Conservation (phyloP, 768 basidiomycete genomes). For the Collybiopsis confluens region DNA sequence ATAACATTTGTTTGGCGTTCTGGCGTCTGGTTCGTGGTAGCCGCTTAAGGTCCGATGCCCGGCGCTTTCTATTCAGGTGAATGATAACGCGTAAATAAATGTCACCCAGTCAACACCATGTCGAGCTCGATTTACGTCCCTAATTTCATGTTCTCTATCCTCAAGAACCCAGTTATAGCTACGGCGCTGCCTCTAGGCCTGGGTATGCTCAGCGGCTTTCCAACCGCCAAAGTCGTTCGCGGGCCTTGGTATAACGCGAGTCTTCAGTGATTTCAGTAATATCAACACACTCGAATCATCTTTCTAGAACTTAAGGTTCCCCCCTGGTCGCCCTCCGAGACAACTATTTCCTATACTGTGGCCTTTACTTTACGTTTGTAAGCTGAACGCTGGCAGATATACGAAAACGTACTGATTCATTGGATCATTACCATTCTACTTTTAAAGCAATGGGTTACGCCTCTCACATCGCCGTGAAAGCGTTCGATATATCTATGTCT, state of each 20-base stretch:
- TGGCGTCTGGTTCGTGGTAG: not conserved
- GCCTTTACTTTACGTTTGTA: constrained; percentile 43
- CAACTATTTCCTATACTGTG: constrained; percentile 58
- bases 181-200: constrained; percentile 56
- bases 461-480: constrained; percentile 54
- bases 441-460: constrained; percentile 59
- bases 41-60: not conserved
- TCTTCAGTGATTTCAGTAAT: too few species aligned
- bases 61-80: not conserved
- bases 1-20: not conserved
- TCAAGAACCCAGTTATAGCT: constrained; percentile 52
- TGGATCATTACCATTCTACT: constrained; percentile 7
- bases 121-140: constrained; percentile 36
- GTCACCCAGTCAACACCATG: constrained; percentile 18
- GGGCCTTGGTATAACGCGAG: constrained; percentile 59
- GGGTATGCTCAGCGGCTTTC: constrained; percentile 47
- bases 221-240: constrained; percentile 41
- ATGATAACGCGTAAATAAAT: not conserved
- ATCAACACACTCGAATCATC: too few species aligned
- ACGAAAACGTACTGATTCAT: too few species aligned
- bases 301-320: constrained; percentile 42
- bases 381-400: constrained; percentile 7
- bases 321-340: constrained; percentile 49
- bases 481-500: constrained; percentile 41
- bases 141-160: constrained; percentile 46